Base-by-base conservation (phyloP, 768 basidiomycete species). In the Boletus pseudo-olivaceus region DNA sequence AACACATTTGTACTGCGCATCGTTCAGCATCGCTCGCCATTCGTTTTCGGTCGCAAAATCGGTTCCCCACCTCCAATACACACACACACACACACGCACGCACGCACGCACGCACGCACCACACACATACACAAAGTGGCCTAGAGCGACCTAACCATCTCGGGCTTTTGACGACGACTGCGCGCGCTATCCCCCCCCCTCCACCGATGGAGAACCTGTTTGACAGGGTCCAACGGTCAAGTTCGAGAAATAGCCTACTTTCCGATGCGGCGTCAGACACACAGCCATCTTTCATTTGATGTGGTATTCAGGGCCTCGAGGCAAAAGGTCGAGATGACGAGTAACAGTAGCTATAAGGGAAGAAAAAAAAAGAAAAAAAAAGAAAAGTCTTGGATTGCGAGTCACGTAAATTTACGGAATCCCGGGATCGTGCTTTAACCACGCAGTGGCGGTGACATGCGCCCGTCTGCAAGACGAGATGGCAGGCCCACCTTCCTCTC, bases 401-500 rank as follows among this genome's bases (percentile, higher is more conserved):
- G 51, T 59, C 58, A 59, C 67, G 67, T 68, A 68, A 66, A 47
- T 3, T 55, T 38, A 38, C 37, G 37, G n/a, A 38, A 38, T 38
- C 37, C 37, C 37, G 37, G n/a, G 37, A 38, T 38, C 37, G n/a
- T 38, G 37, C 37, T n/a, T 38, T 7, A n/a, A n/a, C 37, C 37
- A 38, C 26, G 67, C 61, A 65, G 67, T 69, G 67, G 67, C 65
- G 58, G 42, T 67, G 66, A 67, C 58, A 62, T 58, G 60, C 23
- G 42, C 43, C 38, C 47, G 44, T 48, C 54, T 27, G 47, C 34
- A 47, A 51, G 57, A 49, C 54, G 41, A 23, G 23, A 23, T 23
- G 23, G 23, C 23, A 37, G 32, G 32, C 32, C 3, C 32, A 9
- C 11, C 27, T 19, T 20, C 29, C 32, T 34, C 44, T 5, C 33